Evolutionary conservation across 1,139 yeast genomes (phyloP).

Genomic region (Debaryomyces psychrophilus): DNA sequence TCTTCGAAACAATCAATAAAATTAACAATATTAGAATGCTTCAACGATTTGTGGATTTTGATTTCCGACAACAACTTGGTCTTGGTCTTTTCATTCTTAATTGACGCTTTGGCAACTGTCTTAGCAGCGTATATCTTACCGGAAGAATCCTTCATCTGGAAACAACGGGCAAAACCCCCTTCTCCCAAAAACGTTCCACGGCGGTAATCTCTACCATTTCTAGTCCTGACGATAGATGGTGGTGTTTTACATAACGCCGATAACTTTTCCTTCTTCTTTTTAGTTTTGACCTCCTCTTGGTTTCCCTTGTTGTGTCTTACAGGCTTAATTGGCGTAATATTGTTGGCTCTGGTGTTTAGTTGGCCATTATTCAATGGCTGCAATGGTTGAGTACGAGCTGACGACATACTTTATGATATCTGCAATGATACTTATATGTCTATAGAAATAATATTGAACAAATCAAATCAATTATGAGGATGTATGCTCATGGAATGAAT

Average conservation of each 20-base stretch:
- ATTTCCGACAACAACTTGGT: conserved; percentile 90
- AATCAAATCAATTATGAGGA: not conserved
- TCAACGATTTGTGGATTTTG: conserved; percentile 89
- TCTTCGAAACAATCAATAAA: conserved; percentile 96
- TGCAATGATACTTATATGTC: not conserved
- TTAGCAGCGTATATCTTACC: conserved; percentile 95
- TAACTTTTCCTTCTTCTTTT: conserved; percentile 82
- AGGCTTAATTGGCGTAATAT: conserved; percentile 47
- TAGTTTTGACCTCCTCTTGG: conserved; percentile 24
- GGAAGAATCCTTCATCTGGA: conserved; percentile 88
- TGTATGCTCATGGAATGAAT: conserved; percentile 2
- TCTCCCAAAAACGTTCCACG: conserved; percentile 93
- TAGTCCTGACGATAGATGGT: conserved; percentile 85
- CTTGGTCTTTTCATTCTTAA: conserved; percentile 87
- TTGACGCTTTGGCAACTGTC: conserved; percentile 94
- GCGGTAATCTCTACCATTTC: conserved; percentile 85
- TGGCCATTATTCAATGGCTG: conserved; percentile 53
- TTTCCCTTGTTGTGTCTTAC: conserved; percentile 36
- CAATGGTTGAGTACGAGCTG: conserved; percentile 46
- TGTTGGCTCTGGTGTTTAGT: conserved; percentile 40
- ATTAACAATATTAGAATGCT: conserved; percentile 87
- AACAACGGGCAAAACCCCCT: conserved; percentile 99
- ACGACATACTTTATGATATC: conserved; percentile 28
- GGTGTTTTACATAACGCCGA: conserved; percentile 93
- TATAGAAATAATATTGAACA: not conserved